A percentile compares a stretch with the other conserved stretches of the same genome.
Conservation (phyloP, 352 stramenopile species). For the Globisporangium irregulare region DNA sequence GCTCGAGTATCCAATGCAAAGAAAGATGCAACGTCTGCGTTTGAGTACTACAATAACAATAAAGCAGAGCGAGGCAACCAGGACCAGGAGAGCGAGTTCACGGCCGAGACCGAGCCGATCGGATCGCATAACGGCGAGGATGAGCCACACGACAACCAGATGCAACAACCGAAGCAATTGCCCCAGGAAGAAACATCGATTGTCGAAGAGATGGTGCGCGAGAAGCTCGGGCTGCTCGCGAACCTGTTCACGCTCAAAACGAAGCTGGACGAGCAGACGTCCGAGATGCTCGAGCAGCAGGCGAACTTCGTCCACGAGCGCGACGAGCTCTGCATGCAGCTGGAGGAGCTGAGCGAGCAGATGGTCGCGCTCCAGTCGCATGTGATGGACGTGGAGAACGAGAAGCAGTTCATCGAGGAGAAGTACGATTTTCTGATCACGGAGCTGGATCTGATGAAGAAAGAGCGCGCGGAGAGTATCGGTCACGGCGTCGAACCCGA, state of each 20-base stretch:
- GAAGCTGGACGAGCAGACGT: constrained; percentile 18
- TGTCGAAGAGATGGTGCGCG: constrained; percentile 21
- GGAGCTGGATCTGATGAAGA: constrained; percentile 33
- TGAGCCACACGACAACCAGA: neutral
- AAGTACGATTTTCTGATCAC: constrained; percentile 32
- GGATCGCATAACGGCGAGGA: neutral
- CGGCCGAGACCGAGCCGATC: constrained; percentile 6
- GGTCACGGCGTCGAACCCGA: neutral
- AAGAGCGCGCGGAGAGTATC: constrained; percentile 12
- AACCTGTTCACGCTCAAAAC: constrained; percentile 26
- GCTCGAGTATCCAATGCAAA: neutral
- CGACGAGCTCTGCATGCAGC: constrained; percentile 16
- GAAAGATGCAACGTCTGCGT: neutral
- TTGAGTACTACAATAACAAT: neutral
- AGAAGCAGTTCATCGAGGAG: constrained; percentile 33
- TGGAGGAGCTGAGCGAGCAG: constrained; percentile 20
- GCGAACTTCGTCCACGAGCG: constrained; percentile 19
- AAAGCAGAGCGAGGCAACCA: neutral
- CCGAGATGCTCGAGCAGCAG: constrained; percentile 21
- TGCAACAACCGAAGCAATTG: neutral
- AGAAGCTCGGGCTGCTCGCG: constrained; percentile 24
- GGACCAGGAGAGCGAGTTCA: constrained; percentile 8
- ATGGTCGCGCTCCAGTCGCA: constrained; percentile 7
- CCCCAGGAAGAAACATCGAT: constrained; percentile 5
- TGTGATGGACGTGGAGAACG: constrained; percentile 23